Conservation (phyloP, 805 yeast genomes). For the Grigorovia humatica region DNA sequence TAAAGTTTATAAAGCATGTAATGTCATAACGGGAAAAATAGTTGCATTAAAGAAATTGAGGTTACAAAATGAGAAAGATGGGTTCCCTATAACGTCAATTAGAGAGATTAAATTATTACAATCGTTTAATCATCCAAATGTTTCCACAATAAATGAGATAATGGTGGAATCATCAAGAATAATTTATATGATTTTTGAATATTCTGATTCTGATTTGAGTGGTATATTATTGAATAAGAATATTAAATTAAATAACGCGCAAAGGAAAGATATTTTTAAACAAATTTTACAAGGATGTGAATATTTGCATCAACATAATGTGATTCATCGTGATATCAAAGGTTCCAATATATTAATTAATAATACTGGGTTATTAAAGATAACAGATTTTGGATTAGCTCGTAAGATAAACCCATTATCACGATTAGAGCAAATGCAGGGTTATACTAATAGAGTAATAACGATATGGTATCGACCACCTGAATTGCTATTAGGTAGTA, state of each 20-base stretch:
- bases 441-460: conserved; percentile 90
- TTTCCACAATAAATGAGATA: conserved; percentile 77
- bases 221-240: conserved; percentile 76
- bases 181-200: conserved; percentile 85
- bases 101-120: conserved; percentile 84
- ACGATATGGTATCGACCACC: conserved; percentile 98
- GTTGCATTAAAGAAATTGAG: conserved; percentile 85
- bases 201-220: conserved; percentile 86
- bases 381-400: conserved; percentile 79
- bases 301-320: conserved; percentile 56
- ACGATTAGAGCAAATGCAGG: conserved; percentile 30
- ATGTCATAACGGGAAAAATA: conserved; percentile 51
- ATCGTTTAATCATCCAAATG: conserved; percentile 63
- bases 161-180: conserved; percentile 60
- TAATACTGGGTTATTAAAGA: conserved; percentile 50
- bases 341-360: conserved; percentile 69
- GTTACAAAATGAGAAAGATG: conserved; percentile 82
- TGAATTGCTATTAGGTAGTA: conserved; percentile 80
- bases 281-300: conserved; percentile 61
- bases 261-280: conserved; percentile 53
- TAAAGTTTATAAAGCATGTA: conserved; percentile 44
- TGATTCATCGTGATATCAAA: conserved; percentile 73
- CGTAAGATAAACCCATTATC: conserved; percentile 55
- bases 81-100: conserved; percentile 92
- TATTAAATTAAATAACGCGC: conserved; percentile 48